These are phyloP conservation scores for Pichia californica DNA, from an alignment of 805 yeast genomes.

Conservation along the genomic window DNA sequence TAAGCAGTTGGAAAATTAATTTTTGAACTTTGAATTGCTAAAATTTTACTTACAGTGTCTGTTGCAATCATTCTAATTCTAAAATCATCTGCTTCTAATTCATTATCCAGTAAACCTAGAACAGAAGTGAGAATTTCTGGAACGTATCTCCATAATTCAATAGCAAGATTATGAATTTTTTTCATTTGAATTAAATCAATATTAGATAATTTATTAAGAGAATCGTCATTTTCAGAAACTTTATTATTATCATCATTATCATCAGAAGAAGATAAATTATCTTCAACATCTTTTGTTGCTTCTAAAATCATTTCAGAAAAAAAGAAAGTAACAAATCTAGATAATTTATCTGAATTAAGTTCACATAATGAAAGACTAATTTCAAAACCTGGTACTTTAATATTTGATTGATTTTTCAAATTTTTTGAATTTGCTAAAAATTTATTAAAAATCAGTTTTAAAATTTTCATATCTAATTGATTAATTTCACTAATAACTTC, in stretches of 20 bases:
- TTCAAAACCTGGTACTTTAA: conserved; percentile 50
- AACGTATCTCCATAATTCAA: conserved; percentile 68
- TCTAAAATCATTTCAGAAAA: conserved; percentile 71
- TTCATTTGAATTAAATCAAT: conserved; percentile 36
- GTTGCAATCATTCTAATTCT: conserved; percentile 62
- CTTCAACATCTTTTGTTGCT: conserved; percentile 42
- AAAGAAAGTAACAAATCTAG: conserved; percentile 69
- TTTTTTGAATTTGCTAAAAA: conserved; percentile 37
- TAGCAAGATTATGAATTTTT: conserved; percentile 55
- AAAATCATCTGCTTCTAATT: conserved; percentile 65
- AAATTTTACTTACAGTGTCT: conserved; percentile 61
- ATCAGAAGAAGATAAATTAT: conserved; percentile 41
- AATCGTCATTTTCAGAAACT: conserved; percentile 6
- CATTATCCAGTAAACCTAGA: conserved; percentile 75
- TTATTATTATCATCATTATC: conserved; percentile 42
- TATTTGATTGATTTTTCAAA: conserved; percentile 12
- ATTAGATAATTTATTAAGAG: conserved; percentile 3
- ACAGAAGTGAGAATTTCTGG: conserved; percentile 72
- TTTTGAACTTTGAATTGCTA: conserved; percentile 42
- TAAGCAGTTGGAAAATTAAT: conserved; percentile 54
- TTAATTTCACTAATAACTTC: conserved; percentile 71
- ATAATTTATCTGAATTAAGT: conserved; percentile 62
- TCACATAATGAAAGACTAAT: conserved; percentile 65
- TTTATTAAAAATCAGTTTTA: conserved; percentile 59
- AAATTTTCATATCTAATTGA: conserved; percentile 50